Evolutionary conservation across 1,139 yeast species (phyloP), one percentile per base, ranked within the genome.

Genomic region (Pichia sp.): DNA sequence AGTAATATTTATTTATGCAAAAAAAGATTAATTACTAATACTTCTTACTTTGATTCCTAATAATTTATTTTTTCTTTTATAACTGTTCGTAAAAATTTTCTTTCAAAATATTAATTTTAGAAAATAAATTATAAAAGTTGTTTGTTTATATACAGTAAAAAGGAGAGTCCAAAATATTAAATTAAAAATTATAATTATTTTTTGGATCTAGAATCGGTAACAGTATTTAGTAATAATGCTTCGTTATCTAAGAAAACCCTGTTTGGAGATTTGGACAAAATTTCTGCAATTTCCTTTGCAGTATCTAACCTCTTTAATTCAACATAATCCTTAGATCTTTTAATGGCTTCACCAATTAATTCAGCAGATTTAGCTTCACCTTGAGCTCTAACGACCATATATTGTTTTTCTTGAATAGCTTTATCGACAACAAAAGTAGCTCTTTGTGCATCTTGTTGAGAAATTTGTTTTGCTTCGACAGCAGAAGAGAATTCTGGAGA

Each of bases 331-430:
- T 76, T 85, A 28, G 94, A 85, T 69, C 92, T 92, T 72, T 90
- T 92, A 65, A 92, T 90, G 45, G 98, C 98, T 55, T 92, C 98
- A 78, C 98, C 98, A 69, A 92, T 87, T 70, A 92, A 82, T 65
- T 90, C 95, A 30, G 99, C 99, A 47, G 97, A 86, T 63, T 87
- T 82, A 55, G 98, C 99, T 69, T 92, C 99, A 78, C 99, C 99
- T 65, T 87, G 85, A 6, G 97, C 97, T 66, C 85, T 87, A 49
- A 92, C 97, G 55, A 92, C 95, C 70, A 87, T 76, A 64, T 94
- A 95, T 67, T 92, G 97, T 66, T 92, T 92, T 70, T 92, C 98
- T 68, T 94, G 98, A 56, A 86, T 81, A 20, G 99, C 98, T 63
- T 90, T 87, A 66, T 92, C 98, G 45, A 92, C 98, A 42, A 92